phyloP scores from a whole-genome alignment of 306 rosid species.

The Sicyos baderoa region DNA sequence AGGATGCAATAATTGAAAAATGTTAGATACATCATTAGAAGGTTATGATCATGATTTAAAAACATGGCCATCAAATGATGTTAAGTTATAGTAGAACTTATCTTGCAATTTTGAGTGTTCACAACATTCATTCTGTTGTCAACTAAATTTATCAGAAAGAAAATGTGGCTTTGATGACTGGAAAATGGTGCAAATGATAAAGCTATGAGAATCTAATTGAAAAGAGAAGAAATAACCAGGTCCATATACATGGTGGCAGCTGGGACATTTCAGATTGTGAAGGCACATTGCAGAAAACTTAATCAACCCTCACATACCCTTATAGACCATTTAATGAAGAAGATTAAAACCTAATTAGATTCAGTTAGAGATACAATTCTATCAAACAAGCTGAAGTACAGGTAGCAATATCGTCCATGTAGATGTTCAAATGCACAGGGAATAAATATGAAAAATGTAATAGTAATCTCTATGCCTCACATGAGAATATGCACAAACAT shows the following conservation, averaged over 20 bases:
- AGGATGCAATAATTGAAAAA: neutral
- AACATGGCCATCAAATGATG: neutral
- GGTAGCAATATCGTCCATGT: neutral
- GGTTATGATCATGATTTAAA: neutral
- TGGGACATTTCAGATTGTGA: conserved; percentile 9
- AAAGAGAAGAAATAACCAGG: neutral
- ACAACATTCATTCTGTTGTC: neutral
- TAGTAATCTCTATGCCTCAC: too few species aligned
- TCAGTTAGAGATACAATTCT: neutral
- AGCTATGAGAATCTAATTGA: neutral
- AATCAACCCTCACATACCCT: conserved; percentile 1
- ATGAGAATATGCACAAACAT: neutral
- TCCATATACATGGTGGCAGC: neutral
- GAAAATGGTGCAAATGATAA: neutral
- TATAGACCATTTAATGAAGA: neutral
- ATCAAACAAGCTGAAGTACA: conserved; percentile 7
- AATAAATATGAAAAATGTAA: neutral
- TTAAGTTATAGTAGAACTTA: neutral
- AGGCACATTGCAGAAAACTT: conserved; percentile 10
- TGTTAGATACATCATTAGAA: neutral
- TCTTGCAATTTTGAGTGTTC: neutral
- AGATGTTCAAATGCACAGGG: neutral
- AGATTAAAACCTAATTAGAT: neutral
- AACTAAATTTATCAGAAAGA: neutral
- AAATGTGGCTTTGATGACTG: neutral